phyloP scores from a whole-genome alignment of 2,329 filamentous ascomycete genomes.

The Cladosporium sp. region DNA sequence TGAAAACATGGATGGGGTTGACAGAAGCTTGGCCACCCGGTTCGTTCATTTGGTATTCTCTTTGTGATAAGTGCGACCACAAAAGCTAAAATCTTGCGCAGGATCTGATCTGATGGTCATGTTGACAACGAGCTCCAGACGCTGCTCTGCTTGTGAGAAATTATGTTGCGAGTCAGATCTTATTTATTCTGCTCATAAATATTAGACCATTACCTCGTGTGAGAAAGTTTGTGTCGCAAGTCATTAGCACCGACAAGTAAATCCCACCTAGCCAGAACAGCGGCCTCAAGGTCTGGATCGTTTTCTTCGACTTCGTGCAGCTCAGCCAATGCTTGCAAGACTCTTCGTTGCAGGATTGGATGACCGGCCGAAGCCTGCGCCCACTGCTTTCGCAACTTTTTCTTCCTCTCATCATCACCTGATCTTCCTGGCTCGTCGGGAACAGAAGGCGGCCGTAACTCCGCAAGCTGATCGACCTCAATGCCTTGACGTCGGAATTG shows the following conservation, averaged over 20 bases:
- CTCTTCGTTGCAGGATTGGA: conserved; percentile 4
- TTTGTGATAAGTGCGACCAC: no score
- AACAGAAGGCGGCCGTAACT: background rate
- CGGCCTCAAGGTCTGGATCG: background rate
- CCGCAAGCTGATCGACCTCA: conserved; percentile 4
- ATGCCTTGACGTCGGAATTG: conserved; percentile 46
- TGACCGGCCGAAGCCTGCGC: conserved; percentile 6
- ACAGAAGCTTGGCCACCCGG: no score
- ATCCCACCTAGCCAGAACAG: conserved; percentile 8
- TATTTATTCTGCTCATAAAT: no score
- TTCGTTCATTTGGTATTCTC: no score
- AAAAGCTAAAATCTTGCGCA: no score
- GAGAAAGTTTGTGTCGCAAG: background rate
- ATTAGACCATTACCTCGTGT: no score
- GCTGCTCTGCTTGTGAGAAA: no score
- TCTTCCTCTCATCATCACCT: background rate
- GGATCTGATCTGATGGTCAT: no score
- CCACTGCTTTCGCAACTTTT: background rate
- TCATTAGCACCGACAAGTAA: background rate
- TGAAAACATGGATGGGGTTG: no score
- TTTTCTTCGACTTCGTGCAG: conserved; percentile 3
- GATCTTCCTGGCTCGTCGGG: background rate
- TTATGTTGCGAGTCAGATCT: no score
- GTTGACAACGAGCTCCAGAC: no score
- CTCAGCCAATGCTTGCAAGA: conserved; percentile 5